Base-by-base conservation (phyloP, 2,329 filamentous ascomycete genomes). In the Microdochium bolleyi region DNA sequence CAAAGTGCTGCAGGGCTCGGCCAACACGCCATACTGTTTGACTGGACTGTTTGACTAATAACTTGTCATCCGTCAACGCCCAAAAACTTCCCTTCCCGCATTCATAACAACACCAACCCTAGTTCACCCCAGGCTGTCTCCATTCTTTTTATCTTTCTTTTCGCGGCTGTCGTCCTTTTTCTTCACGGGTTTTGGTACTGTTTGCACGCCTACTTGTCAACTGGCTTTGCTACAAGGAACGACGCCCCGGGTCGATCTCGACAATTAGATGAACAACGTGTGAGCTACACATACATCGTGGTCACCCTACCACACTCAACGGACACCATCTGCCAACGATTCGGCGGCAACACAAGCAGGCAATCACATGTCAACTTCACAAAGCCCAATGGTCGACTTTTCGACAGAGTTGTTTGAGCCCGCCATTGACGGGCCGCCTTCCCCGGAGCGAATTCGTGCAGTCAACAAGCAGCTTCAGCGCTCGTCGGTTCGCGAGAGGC, bases 361-460 rank as follows among this genome's bases (percentile, higher is more conserved):
- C 41, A 22, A 22, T 13, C 4, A 22, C 41, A 16, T 24, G 9
- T 22, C 41, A 5, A 22, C 19, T 19, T 11, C 41, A 22, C n/a
- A 16, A 46, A 24, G 41, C 21, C 13, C 21, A 46, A 46, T 46
- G 41, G 19, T 22, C 41, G 13, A 46, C 41, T 21, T 46, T 24
- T 46, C 41, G n/a, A 24, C 69, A 54, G 74, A 78, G 54, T 70
- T 79, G 52, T 66, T 85, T 53, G 80, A 77, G 54, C 80, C 82
- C 49, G 75, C 82, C 55, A 67, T 84, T 53, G 79, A 85, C 59
- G 78, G 79, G 19, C 81, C 82, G 41, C 80, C 82, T 0, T 85
- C 82, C 32, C 79, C 82, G 25, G 77, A 81, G 60, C 75, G 74
- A 38, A 51, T 57, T 14, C 48, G 54, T 38, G 51, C 51, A 22